A percentile compares a stretch with the other conserved stretches of the same genome.
These are phyloP conservation scores for Opeltia flavorubescens DNA, from an alignment of 495 filamentous ascomycete genomes.

Conservation along the genomic window DNA sequence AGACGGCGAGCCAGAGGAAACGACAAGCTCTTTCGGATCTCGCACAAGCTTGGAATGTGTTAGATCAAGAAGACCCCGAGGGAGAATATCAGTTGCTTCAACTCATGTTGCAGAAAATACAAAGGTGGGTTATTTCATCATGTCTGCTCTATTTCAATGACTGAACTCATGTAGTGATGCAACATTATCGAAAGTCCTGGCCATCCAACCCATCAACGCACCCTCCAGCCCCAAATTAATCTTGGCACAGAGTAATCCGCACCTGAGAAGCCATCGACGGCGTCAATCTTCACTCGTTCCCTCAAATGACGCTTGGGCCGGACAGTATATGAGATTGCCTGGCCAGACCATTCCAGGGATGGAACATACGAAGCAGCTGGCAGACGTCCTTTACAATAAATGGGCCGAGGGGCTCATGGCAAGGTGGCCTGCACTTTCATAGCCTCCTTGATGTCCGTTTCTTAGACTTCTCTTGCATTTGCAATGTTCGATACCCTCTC, in stretches of 20 bases:
- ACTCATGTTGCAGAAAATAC: slow-evolving; percentile 47
- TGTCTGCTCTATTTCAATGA: background rate
- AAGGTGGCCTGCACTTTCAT: slow-evolving; percentile 45
- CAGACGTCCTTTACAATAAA: slow-evolving; percentile 76
- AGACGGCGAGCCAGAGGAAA: slow-evolving; percentile 59
- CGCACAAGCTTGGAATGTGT: slow-evolving; percentile 66
- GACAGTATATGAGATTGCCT: slow-evolving; percentile 27
- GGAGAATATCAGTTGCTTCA: slow-evolving; percentile 74
- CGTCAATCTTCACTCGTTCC: slow-evolving; percentile 45
- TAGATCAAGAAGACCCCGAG: slow-evolving; percentile 83
- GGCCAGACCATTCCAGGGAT: slow-evolving; percentile 51
- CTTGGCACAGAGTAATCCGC: slow-evolving; percentile 70
- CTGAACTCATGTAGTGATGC: slow-evolving; percentile 27
- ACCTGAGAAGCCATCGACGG: slow-evolving; percentile 62
- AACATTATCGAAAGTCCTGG: slow-evolving; percentile 34
- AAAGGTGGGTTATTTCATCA: slow-evolving; percentile 24
- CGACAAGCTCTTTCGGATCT: slow-evolving; percentile 68
- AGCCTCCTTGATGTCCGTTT: too few relatives aligned
- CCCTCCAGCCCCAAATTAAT: slow-evolving; percentile 50
- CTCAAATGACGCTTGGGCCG: slow-evolving; percentile 21
- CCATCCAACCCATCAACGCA: slow-evolving; percentile 27
- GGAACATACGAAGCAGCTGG: slow-evolving; percentile 81
- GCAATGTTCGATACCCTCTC: background rate
- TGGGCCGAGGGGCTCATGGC: slow-evolving; percentile 77
- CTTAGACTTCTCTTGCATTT: background rate